phyloP scores from a whole-genome alignment of 331 rosid genomes.

The Malus hybrid region DNA sequence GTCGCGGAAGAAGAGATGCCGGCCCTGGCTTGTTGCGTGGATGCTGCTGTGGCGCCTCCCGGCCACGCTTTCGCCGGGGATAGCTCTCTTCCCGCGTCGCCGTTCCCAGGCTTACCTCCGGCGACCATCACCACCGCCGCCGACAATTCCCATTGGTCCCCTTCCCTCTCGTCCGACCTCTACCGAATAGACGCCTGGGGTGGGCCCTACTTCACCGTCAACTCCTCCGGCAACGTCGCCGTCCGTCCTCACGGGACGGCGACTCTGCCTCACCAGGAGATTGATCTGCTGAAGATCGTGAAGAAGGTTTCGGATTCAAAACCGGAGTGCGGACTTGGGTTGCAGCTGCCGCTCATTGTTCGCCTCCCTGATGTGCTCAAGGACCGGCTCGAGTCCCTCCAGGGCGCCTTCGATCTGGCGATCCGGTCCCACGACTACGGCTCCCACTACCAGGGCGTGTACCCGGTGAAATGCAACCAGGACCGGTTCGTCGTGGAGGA shows the following conservation, averaged over 20 bases:
- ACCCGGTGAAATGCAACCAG: constrained; percentile 93
- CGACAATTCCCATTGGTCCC: constrained; percentile 49
- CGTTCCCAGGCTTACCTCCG: constrained; percentile 40
- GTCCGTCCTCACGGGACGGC: constrained; percentile 63
- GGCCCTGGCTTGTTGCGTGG: constrained; percentile 85
- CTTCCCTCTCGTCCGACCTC: constrained; percentile 45
- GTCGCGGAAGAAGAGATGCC: constrained; percentile 68
- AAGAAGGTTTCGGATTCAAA: constrained; percentile 76
- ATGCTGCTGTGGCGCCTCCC: constrained; percentile 65
- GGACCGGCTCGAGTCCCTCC: constrained; percentile 69
- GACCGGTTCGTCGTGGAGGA: constrained; percentile 91
- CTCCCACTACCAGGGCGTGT: constrained; percentile 86
- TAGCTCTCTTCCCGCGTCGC: constrained; percentile 60
- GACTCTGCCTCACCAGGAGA: constrained; percentile 84
- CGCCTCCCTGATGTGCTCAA: constrained; percentile 79
- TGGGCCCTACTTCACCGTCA: constrained; percentile 64
- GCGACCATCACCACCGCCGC: constrained; percentile 8
- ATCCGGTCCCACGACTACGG: constrained; percentile 51
- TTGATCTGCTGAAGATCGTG: constrained; percentile 78
- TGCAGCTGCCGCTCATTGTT: constrained; percentile 74
- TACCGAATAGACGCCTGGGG: constrained; percentile 86
- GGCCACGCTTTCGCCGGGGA: constrained; percentile 61
- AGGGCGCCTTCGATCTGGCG: constrained; percentile 64
- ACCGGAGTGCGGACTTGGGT: constrained; percentile 61
- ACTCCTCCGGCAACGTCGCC: constrained; percentile 59